phyloP scores from a whole-genome alignment of 2,329 filamentous ascomycete species.

The Alternaria sp. region DNA sequence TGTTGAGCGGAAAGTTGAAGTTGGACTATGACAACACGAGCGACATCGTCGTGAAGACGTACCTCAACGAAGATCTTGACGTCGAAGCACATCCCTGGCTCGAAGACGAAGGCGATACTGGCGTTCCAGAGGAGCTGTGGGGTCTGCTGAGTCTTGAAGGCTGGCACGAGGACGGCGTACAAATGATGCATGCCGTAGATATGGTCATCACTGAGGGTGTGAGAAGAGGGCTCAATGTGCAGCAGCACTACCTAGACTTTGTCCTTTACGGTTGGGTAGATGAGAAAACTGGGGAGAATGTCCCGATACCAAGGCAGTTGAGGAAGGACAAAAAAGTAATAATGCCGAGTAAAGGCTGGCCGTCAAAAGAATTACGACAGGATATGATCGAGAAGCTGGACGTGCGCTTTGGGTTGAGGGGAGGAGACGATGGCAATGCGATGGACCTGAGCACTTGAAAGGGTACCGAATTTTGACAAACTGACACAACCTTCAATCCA shows the following conservation, averaged over 20 bases:
- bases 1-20: constrained; percentile 64
- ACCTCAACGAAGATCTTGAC: constrained; percentile 32
- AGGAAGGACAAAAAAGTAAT: constrained; percentile 60
- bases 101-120: constrained; percentile 33
- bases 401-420: neutral
- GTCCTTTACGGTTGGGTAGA: constrained; percentile 71
- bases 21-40: constrained; percentile 43
- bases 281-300: constrained; percentile 58
- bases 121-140: constrained; percentile 39
- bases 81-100: constrained; percentile 29
- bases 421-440: too few species aligned
- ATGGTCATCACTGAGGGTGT: constrained; percentile 62
- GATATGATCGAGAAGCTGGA: constrained; percentile 9
- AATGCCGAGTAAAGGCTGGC: constrained; percentile 12
- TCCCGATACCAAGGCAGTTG: constrained; percentile 58
- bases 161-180: constrained; percentile 66
- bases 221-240: constrained; percentile 62
- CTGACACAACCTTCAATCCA: neutral
- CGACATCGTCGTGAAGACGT: constrained; percentile 33
- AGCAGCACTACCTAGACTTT: constrained; percentile 65
- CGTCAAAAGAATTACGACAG: constrained; percentile 5
- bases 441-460: neutral
- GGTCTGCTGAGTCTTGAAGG: constrained; percentile 48
- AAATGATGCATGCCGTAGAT: constrained; percentile 54
- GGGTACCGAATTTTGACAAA: neutral